Evolutionary conservation across 176 grass and related monocot species (phyloP).

Genomic region (Avena sativa): DNA sequence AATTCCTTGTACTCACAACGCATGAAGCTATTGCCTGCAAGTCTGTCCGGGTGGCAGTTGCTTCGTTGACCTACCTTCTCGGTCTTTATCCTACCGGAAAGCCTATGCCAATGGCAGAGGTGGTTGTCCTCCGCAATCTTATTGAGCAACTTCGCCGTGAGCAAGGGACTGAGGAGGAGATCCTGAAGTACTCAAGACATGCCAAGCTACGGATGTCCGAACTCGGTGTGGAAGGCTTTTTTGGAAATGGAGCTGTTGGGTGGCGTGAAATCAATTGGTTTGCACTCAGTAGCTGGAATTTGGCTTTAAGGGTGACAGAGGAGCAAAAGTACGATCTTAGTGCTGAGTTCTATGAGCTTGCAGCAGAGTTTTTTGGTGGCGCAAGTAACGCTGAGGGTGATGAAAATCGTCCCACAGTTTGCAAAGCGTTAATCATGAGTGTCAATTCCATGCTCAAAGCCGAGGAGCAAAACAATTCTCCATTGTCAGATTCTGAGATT

Average conservation of each 20-base stretch:
- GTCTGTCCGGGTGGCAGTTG: constrained; percentile 61
- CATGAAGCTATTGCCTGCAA: constrained; percentile 88
- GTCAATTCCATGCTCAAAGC: constrained; percentile 63
- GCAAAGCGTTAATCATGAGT: constrained; percentile 80
- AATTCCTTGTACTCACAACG: constrained; percentile 69
- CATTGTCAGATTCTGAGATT: constrained; percentile 66
- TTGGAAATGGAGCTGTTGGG: constrained; percentile 68
- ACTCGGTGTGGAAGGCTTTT: constrained; percentile 66
- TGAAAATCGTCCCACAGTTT: constrained; percentile 56
- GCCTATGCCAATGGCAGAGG: constrained; percentile 76
- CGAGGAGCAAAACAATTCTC: constrained; percentile 62
- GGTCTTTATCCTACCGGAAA: constrained; percentile 73
- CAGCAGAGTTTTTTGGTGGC: constrained; percentile 64
- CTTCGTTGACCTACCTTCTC: constrained; percentile 67
- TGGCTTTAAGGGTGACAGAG: constrained; percentile 61
- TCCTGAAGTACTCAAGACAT: constrained; percentile 76
- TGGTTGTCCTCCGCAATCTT: constrained; percentile 76
- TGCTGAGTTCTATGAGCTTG: constrained; percentile 80
- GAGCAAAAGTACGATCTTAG: constrained; percentile 63
- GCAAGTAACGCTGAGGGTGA: constrained; percentile 45
- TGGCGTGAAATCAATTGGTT: constrained; percentile 82
- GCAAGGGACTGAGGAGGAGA: constrained; percentile 68
- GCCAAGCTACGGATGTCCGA: constrained; percentile 68
- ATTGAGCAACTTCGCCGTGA: constrained; percentile 66
- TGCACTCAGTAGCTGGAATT: constrained; percentile 70